phyloP scores from a whole-genome alignment of 202 grass and related monocot genomes.

The Setaria italica region DNA sequence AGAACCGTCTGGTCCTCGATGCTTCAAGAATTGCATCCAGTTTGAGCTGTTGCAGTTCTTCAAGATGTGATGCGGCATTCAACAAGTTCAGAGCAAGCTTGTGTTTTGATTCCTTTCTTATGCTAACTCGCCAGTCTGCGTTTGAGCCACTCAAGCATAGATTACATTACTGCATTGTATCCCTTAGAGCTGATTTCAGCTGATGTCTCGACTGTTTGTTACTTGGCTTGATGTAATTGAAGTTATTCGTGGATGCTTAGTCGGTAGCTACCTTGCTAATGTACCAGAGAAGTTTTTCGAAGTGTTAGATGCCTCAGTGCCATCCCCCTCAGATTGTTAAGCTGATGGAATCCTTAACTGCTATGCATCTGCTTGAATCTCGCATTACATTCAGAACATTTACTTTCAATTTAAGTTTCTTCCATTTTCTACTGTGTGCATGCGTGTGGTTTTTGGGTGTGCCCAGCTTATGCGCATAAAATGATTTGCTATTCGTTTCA shows the following conservation, averaged over 20 bases:
- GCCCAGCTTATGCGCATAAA: too few relatives aligned
- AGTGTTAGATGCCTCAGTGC: not conserved
- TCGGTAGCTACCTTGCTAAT: slow-evolving; percentile 11
- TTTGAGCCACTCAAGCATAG: slow-evolving; percentile 19
- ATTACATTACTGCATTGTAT: slow-evolving; percentile 32
- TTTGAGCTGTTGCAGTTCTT: not conserved
- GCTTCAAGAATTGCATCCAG: slow-evolving; percentile 32
- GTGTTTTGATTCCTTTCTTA: slow-evolving; percentile 16
- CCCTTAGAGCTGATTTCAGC: not conserved
- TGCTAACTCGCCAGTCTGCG: slow-evolving; percentile 20
- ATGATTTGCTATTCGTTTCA: too few relatives aligned
- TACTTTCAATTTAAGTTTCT: not conserved
- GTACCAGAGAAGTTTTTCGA: slow-evolving; percentile 20
- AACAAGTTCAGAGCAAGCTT: slow-evolving; percentile 8
- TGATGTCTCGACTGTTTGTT: slow-evolving; percentile 25
- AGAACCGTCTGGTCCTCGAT: not conserved
- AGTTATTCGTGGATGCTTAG: slow-evolving; percentile 17
- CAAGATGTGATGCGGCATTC: slow-evolving; percentile 7
- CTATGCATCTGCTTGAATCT: not conserved
- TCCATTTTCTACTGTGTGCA: too few relatives aligned
- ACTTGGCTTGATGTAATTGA: slow-evolving; percentile 32
- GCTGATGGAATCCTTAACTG: not conserved
- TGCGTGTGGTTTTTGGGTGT: too few relatives aligned
- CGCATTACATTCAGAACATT: not conserved
- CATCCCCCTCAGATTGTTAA: not conserved